Evolutionary conservation across 768 basidiomycete species (phyloP), one percentile per base, ranked within the genome.

Genomic region (Pleurotus pulmonarius): DNA sequence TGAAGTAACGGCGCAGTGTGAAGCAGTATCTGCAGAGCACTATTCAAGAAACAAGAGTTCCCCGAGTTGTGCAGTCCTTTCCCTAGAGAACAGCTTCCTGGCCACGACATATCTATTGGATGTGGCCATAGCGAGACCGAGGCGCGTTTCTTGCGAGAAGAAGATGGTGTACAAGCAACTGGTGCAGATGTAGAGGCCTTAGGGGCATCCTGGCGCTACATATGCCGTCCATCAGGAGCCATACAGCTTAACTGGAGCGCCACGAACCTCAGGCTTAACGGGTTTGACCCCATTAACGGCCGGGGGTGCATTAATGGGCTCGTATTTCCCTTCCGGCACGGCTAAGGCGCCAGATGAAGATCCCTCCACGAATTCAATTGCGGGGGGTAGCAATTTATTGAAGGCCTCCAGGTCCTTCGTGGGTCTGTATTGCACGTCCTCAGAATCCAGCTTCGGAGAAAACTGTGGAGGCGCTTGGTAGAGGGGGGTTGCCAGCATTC

Each of bases 1-100:
- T 79, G 81, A 38, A 94, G 76, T 22, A 99, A 78, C 2, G 95
- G 93, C 7, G 94, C 86, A 0, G 96, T 98, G 65, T 98, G 94
- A 12, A 97, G 70, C 49, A 98, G 80, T 64, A 93, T 94, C 73
- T 99, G 97, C 48, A 98, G 73, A 18, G 88, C 91, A 61, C 93
- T 94, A 69, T 99, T 99, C 63, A 98, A 75, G 70, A 96, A 99
- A 71, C 97, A 99, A 1, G 93, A 96, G 66, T 98, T 98, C 46
- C 92, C 93, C 24, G 75, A 87, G 70, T 98, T 98, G 65, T 82
- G 77, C 46, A 98, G 73, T 1, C 94, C 94, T 49, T 66, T 70
- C 40, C 82, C 88, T 49, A 80, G 67, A 53, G 65, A 72, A 49
- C 66, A 76, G 12, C 67, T 69, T 20, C 68, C 52, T 1, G 88